These are phyloP conservation scores for Gautieria morchelliformis DNA, from an alignment of 768 basidiomycete species.

Conservation along the genomic window DNA sequence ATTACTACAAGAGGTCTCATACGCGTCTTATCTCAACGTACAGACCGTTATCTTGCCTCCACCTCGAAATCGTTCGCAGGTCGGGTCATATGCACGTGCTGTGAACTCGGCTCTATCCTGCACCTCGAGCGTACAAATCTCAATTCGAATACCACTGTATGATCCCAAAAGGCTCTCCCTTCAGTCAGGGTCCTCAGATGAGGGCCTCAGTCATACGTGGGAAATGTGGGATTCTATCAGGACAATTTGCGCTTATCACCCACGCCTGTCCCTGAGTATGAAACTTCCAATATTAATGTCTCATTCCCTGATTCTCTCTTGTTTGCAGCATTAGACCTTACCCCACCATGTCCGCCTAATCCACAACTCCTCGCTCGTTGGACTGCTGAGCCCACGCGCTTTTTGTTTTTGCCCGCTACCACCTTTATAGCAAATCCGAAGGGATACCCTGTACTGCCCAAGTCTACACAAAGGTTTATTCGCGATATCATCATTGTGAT, in stretches of 20 bases:
- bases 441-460: conserved; percentile 94
- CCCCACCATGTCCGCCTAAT: conserved; percentile 76
- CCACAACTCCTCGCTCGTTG: conserved; percentile 73
- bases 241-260: conserved; percentile 78
- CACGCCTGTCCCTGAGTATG: conserved; percentile 63
- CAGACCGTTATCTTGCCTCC: conserved; percentile 81
- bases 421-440: conserved; percentile 93
- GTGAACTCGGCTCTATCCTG: conserved; percentile 69
- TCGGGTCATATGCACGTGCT: conserved; percentile 89
- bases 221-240: conserved; percentile 98
- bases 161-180: conserved; percentile 50
- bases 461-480: conserved; percentile 86
- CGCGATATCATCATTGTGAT: conserved; percentile 80
- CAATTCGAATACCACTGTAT: conserved; percentile 76
- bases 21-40: conserved; percentile 87
- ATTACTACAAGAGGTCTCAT: conserved; percentile 84
- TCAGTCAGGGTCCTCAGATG: conserved; percentile 29
- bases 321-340: conserved; percentile 75
- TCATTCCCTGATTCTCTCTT: conserved; percentile 9
- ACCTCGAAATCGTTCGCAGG: conserved; percentile 71
- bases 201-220: conserved; percentile 73
- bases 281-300: conserved; percentile 9
- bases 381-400: conserved; percentile 87
- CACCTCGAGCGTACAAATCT: conserved; percentile 51
- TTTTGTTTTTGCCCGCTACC: conserved; percentile 81